Conservation (phyloP, 768 basidiomycete species). For the Lactifluus piperatus region DNA sequence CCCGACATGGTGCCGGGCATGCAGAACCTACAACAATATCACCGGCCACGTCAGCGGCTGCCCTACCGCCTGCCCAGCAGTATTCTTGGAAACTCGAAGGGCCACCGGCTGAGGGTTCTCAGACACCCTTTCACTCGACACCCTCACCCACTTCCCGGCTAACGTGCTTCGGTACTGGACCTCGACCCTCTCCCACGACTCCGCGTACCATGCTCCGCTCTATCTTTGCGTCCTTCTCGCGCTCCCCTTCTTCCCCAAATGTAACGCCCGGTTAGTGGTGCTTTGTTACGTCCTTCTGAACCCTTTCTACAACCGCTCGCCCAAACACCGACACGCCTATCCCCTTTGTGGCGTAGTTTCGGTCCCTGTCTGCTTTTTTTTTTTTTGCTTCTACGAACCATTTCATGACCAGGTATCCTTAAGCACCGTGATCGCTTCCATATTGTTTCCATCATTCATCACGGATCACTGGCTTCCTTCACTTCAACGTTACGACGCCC, state of each 20-base stretch:
- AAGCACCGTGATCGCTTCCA: constrained; percentile 7
- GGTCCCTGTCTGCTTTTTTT: background rate
- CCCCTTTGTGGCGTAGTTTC: background rate
- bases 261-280: background rate
- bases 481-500: constrained; percentile 1
- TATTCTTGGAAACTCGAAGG: background rate
- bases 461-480: constrained; percentile 2
- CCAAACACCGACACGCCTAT: background rate
- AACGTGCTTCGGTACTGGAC: background rate
- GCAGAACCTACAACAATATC: background rate
- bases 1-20: background rate
- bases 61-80: background rate
- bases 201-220: constrained; percentile 13
- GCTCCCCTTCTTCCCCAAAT: constrained; percentile 1
- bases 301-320: background rate
- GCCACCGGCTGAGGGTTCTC: background rate
- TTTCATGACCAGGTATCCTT: background rate
- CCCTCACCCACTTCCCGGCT: background rate
- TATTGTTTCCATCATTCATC: constrained; percentile 1
- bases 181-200: background rate
- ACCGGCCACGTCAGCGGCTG: background rate
- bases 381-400: background rate
- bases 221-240: constrained; percentile 13
- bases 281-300: background rate
- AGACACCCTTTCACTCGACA: background rate